Conservation (phyloP, 495 filamentous ascomycete genomes). For the Xylaria palmicola region DNA sequence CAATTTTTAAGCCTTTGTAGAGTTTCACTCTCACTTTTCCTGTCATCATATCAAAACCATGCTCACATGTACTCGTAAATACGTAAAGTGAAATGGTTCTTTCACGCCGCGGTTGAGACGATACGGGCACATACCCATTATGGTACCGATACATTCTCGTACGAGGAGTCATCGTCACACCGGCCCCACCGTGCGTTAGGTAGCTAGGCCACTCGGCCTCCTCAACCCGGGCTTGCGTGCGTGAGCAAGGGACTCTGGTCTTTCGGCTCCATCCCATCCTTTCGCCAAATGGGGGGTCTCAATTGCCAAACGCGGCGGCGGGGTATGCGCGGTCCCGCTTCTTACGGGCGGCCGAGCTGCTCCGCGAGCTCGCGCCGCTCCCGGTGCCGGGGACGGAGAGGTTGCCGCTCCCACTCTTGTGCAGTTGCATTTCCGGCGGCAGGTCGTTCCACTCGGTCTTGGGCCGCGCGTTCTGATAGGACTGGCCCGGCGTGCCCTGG, state of each 20-base stretch:
- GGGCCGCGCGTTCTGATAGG: constrained; percentile 52
- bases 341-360: constrained; percentile 44
- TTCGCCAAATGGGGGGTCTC: not conserved
- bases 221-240: too few species aligned
- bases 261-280: not conserved
- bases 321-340: constrained; percentile 53
- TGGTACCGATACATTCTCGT: too few species aligned
- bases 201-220: too few species aligned
- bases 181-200: too few species aligned
- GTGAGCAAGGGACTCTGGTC: not conserved
- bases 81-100: too few species aligned
- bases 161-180: too few species aligned
- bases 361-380: constrained; percentile 48
- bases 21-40: not conserved
- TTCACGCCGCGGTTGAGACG: too few species aligned
- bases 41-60: not conserved
- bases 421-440: constrained; percentile 48
- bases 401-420: not conserved
- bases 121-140: too few species aligned
- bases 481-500: constrained; percentile 33
- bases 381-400: constrained; percentile 23
- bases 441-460: constrained; percentile 59
- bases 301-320: constrained; percentile 50
- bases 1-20: not conserved
- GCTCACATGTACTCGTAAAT: too few species aligned